A percentile compares a stretch with the other conserved stretches of the same genome.
These are phyloP conservation scores for Sistotremastrum niveocremeum DNA, from an alignment of 768 basidiomycete species.

Conservation along the genomic window DNA sequence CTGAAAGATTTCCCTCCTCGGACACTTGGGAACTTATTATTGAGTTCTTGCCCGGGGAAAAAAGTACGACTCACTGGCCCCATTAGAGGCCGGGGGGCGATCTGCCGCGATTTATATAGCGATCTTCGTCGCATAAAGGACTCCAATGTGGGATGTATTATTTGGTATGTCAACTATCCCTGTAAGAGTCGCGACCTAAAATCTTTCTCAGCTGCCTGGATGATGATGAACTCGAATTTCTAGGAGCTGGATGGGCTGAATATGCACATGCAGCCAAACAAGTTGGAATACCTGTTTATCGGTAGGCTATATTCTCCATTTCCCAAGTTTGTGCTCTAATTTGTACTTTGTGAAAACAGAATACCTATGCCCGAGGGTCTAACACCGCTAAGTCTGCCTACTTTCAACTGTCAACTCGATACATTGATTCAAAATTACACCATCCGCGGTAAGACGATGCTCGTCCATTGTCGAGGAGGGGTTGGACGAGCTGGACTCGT, in stretches of 20 bases:
- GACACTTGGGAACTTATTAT: conserved; percentile 67
- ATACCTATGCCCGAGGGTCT: conserved; percentile 87
- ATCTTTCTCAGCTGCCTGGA: conserved; percentile 55
- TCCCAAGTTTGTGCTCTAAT: conserved; percentile 1
- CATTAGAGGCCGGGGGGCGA: conserved; percentile 62
- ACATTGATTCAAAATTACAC: conserved; percentile 61
- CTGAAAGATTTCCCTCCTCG: conserved; percentile 9
- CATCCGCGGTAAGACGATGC: conserved; percentile 50
- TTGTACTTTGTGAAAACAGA: conserved; percentile 23
- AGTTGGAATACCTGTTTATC: conserved; percentile 66
- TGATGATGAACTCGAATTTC: conserved; percentile 65
- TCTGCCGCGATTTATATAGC: conserved; percentile 67
- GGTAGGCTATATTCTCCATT: conserved; percentile 28
- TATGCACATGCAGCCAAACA: conserved; percentile 50
- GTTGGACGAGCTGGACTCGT: conserved; percentile 88
- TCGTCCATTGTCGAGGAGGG: conserved; percentile 89
- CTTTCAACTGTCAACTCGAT: conserved; percentile 52
- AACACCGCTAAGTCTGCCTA: conserved; percentile 43
- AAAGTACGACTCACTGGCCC: conserved; percentile 73
- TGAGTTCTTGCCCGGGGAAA: conserved; percentile 93
- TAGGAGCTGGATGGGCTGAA: conserved; percentile 78
- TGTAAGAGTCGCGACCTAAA: neutral
- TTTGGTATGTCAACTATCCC: conserved; percentile 43
- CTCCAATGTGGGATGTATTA: conserved; percentile 63
- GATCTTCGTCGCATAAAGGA: conserved; percentile 67